Evolutionary conservation across 768 basidiomycete species (phyloP).

Genomic region (Ramaria sp.): DNA sequence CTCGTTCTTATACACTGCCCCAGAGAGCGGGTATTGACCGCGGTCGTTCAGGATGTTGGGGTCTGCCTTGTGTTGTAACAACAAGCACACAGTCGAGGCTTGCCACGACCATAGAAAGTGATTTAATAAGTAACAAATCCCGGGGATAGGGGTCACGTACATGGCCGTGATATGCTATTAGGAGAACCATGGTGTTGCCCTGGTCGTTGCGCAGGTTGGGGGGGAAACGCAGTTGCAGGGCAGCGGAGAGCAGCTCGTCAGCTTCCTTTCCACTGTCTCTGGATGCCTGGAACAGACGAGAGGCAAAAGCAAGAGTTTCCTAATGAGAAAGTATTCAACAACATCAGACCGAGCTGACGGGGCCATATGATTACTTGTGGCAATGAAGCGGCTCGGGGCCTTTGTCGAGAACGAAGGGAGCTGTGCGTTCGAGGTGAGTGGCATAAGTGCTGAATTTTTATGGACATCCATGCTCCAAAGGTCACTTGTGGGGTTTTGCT

Average conservation of each 20-base stretch:
- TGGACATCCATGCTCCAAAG: neutral
- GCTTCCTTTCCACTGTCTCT: conserved; percentile 39
- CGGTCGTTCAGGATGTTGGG: conserved; percentile 61
- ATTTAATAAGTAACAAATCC: too few species aligned
- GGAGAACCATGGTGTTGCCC: conserved; percentile 75
- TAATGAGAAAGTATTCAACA: neutral
- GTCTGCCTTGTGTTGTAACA: conserved; percentile 51
- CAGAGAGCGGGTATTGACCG: conserved; percentile 64
- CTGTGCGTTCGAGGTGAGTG: neutral
- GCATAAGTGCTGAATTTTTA: neutral
- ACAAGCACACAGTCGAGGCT: conserved; percentile 35
- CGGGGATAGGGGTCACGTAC: neutral
- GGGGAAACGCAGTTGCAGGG: conserved; percentile 60
- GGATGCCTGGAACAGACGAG: conserved; percentile 68
- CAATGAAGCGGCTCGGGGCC: neutral
- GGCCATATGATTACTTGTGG: neutral
- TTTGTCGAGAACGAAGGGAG: neutral
- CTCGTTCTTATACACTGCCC: conserved; percentile 67
- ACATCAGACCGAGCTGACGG: neutral
- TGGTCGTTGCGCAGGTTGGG: conserved; percentile 63
- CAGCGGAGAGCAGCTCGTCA: conserved; percentile 37
- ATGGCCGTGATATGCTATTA: conserved; percentile 66
- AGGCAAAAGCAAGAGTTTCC: conserved; percentile 40
- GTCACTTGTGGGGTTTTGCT: neutral
- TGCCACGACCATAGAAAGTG: neutral